Conservation (phyloP, 2,329 filamentous ascomycete genomes). For the Aureobasidium mangrovei region DNA sequence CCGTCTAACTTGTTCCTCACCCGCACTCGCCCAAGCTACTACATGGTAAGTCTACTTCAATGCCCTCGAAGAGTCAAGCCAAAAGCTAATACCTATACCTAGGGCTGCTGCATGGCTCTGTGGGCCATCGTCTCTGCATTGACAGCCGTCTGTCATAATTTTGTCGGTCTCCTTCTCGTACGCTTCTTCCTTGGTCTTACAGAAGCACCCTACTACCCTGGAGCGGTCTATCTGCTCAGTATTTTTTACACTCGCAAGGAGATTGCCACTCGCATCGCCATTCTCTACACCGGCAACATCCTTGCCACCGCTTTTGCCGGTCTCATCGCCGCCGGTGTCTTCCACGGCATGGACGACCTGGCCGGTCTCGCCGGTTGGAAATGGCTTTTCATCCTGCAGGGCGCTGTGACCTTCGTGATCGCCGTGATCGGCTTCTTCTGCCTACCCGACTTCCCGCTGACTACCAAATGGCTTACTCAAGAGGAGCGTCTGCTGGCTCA, state of each 20-base stretch:
- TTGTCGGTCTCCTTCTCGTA: constrained; percentile 28
- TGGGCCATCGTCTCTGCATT: constrained; percentile 34
- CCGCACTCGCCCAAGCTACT: constrained; percentile 30
- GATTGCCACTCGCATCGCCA: constrained; percentile 21
- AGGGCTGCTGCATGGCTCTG: constrained; percentile 26
- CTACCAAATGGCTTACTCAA: constrained; percentile 42
- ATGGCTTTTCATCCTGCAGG: constrained; percentile 29
- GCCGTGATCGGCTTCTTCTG: constrained; percentile 25
- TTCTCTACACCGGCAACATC: constrained; percentile 22
- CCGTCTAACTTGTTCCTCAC: constrained; percentile 41
- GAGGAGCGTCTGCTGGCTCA: constrained; percentile 43
- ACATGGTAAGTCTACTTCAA: constrained; percentile 21
- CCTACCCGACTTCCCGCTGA: constrained; percentile 44
- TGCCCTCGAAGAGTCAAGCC: no score
- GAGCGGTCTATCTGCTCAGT: constrained; percentile 36
- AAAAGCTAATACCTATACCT: no score
- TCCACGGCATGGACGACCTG: constrained; percentile 51
- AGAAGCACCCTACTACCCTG: constrained; percentile 37
- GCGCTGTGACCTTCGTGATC: constrained; percentile 21
- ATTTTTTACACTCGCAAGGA: constrained; percentile 46
- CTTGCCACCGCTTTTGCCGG: constrained; percentile 62
- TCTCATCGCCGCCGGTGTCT: constrained; percentile 48
- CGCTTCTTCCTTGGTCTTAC: constrained; percentile 34
- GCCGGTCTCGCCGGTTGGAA: constrained; percentile 50
- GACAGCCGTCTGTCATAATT: constrained; percentile 28